Percentiles rank a stretch among this genome's conserved stretches.
Conservation (phyloP, 306 rosid species). For the Ochetophila trinervis region DNA sequence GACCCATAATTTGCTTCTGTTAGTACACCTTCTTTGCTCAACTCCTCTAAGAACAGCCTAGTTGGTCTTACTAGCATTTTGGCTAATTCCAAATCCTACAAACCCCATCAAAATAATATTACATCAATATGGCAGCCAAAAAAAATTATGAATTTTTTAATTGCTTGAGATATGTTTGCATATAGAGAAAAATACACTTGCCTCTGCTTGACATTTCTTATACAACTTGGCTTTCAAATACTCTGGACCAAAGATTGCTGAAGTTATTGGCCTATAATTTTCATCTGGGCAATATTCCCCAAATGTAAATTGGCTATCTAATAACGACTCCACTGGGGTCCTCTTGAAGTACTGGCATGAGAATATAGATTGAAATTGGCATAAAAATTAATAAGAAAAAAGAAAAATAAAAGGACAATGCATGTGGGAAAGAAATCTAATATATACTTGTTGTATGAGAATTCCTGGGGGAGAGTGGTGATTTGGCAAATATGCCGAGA, state of each 20-base stretch:
- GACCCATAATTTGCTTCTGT: conserved; percentile 25
- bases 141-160: too few species aligned
- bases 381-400: not conserved
- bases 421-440: not conserved
- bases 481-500: conserved; percentile 38
- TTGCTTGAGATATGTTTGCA: too few species aligned
- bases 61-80: conserved; percentile 25
- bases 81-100: conserved; percentile 35
- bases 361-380: not conserved
- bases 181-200: not conserved
- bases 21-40: conserved; percentile 11
- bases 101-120: too few species aligned
- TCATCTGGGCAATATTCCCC: conserved; percentile 5
- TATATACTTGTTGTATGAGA: conserved; percentile 30
- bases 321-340: conserved; percentile 16
- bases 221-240: conserved; percentile 22
- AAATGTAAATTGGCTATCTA: conserved; percentile 17
- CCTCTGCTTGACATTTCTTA: conserved; percentile 22
- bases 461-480: conserved; percentile 12
- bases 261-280: not conserved
- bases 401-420: not conserved
- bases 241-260: conserved; percentile 22
- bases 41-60: conserved; percentile 23
- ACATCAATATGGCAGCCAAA: not conserved
- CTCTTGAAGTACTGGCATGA: conserved; percentile 21